Evolutionary conservation across 192 early-diverging fungal species (phyloP), one percentile per base, ranked within the genome.

Genomic region (Blastocladiella britannica): DNA sequence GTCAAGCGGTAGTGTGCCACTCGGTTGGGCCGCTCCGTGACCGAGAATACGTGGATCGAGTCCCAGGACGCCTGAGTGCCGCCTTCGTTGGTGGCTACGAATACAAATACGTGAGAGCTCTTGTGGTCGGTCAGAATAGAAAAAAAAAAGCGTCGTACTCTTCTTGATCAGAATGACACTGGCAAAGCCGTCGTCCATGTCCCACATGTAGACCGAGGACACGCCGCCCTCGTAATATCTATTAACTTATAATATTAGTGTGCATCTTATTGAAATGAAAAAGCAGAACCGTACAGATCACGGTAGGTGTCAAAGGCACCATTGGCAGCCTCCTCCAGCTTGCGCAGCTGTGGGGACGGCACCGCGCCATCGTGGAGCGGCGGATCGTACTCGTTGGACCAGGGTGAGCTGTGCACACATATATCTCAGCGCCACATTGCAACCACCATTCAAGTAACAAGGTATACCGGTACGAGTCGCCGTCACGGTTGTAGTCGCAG

Each of bases 401-500:
- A 96, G 43, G 94, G 94, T 18, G 94, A 98, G 61, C 93, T 73
- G 54, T 43, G 24, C 29, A 23, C 29, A 59, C 9, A 52, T 29
- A 28, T 52, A 7, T 18, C 26, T 1, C 26, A 29, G 23, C 18
- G 9, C 15, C 55, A 29, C 31, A 37, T 29, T 43, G 20, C 28
- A 4, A 15, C 0, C 54, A 26, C 1, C 47, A 47, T 26, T 27
- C 20, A 31, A 53, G 24, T 26, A 58, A 56, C 53, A n/a, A 22
- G 55, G 26, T 23, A n/a, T 76, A 85, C 87, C 87, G 72, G 66
- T 89, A 91, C 23, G 84, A 87, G 63, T 94, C 84, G 4, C 85
- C 87, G 69, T 95, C 90, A n/a, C 91, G 74, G 73, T 98, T 98
- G 68, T 93, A 98, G 63, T 93, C 90, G 60, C 89, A 96, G 5